Conservation (phyloP, 1,139 yeast genomes). For the Diutina rugosa region DNA sequence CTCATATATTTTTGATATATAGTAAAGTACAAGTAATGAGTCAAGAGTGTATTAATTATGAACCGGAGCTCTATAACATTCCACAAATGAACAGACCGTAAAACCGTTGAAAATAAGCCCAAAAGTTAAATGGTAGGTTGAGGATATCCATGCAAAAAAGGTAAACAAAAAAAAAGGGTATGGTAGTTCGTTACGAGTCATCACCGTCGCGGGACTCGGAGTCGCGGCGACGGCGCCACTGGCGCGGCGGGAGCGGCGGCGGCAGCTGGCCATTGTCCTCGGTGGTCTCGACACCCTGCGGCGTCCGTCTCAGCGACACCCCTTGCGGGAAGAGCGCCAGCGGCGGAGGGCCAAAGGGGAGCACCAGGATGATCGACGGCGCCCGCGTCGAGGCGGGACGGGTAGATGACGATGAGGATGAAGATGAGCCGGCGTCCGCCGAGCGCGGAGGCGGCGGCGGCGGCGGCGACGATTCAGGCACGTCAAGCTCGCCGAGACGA, state of each 20-base stretch:
- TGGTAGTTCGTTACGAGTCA: background rate
- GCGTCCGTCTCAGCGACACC: constrained; percentile 1
- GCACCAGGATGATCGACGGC: background rate
- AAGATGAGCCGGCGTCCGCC: background rate
- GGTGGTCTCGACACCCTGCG: background rate
- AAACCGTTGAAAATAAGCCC: too few species aligned
- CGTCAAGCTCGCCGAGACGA: background rate
- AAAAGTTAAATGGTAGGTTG: too few species aligned
- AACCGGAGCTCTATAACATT: too few species aligned
- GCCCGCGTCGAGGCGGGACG: background rate
- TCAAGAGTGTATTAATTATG: too few species aligned
- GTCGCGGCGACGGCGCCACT: background rate
- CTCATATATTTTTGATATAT: too few species aligned
- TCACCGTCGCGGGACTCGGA: background rate
- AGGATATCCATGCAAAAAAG: background rate
- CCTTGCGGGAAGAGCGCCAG: background rate
- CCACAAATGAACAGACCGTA: background rate
- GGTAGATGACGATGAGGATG: background rate
- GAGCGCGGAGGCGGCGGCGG: background rate
- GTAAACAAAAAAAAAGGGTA: too few species aligned
- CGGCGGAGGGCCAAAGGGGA: background rate
- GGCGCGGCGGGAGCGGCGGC: background rate
- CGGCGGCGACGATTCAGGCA: background rate
- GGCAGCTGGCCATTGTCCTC: background rate
- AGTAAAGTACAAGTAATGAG: too few species aligned